Percentiles rank a stretch among this genome's conserved stretches.
Evolutionary conservation across 768 basidiomycete genomes (phyloP).

Genomic region (Phallus indusiatus): DNA sequence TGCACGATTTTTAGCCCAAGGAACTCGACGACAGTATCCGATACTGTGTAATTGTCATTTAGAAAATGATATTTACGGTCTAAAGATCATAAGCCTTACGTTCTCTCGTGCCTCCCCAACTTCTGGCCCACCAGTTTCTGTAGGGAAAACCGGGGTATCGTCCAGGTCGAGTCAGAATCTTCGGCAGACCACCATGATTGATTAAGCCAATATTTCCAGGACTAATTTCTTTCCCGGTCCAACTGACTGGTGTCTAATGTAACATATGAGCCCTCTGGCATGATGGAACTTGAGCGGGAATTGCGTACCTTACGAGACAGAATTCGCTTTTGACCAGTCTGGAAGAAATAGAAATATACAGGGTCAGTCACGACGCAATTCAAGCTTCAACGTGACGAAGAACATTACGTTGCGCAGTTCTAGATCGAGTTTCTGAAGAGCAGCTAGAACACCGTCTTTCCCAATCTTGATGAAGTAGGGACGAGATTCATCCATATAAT

Average conservation of each 20-base stretch:
- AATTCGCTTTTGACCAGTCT: conserved; percentile 50
- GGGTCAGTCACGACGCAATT: conserved; percentile 7
- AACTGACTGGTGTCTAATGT: conserved; percentile 45
- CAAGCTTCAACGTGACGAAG: not conserved
- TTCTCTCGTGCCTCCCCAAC: conserved; percentile 61
- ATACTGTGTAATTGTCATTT: conserved; percentile 35
- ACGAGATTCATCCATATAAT: conserved; percentile 36
- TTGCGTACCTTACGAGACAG: conserved; percentile 50
- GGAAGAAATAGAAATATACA: not conserved
- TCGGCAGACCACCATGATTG: conserved; percentile 76
- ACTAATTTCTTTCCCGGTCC: conserved; percentile 62
- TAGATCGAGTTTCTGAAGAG: conserved; percentile 58
- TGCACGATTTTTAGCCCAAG: conserved; percentile 77
- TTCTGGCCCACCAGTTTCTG: conserved; percentile 78
- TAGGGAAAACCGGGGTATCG: conserved; percentile 70
- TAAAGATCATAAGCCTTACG: conserved; percentile 30
- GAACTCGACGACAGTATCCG: conserved; percentile 75
- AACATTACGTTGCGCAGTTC: conserved; percentile 44
- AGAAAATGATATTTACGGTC: not conserved
- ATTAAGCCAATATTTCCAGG: conserved; percentile 69
- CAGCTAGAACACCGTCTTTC: conserved; percentile 56
- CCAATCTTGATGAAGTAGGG: conserved; percentile 66
- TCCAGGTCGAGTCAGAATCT: conserved; percentile 63
- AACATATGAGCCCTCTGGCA: not conserved
- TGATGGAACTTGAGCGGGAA: not conserved